Evolutionary conservation across 2,329 filamentous ascomycete genomes (phyloP).

Genomic region (Tolypocladium cylindrosporum): DNA sequence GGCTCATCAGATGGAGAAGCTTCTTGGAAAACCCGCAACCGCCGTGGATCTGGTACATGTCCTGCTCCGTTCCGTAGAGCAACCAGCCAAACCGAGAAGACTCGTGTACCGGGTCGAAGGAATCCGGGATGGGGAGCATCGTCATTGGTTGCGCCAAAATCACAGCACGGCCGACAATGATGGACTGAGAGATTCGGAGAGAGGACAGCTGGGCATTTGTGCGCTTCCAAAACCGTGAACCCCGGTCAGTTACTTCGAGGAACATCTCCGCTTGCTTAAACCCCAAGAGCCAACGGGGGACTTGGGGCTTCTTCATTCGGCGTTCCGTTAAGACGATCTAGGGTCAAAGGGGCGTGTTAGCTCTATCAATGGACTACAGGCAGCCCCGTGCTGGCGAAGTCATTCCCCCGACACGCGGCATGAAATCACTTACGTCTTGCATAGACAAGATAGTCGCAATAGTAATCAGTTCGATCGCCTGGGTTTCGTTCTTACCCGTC

Average conservation of each 20-base stretch:
- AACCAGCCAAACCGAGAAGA: constrained; percentile 26
- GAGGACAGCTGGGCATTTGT: constrained; percentile 22
- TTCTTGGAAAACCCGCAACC: constrained; percentile 31
- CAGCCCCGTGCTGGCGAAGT: neutral
- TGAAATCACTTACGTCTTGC: constrained; percentile 23
- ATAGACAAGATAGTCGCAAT: constrained; percentile 27
- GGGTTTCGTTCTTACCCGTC: constrained; percentile 9
- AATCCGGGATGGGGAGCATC: constrained; percentile 14
- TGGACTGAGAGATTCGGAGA: constrained; percentile 25
- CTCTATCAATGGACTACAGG: neutral
- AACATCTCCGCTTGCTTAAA: constrained; percentile 24
- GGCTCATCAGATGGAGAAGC: constrained; percentile 25
- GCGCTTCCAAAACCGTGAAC: constrained; percentile 23
- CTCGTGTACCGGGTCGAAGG: constrained; percentile 18
- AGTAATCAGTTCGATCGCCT: constrained; percentile 24
- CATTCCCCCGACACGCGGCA: neutral
- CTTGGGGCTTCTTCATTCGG: constrained; percentile 18
- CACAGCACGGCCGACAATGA: constrained; percentile 27
- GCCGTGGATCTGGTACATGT: constrained; percentile 28
- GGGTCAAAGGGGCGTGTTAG: neutral
- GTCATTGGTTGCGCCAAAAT: constrained; percentile 30
- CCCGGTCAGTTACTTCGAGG: constrained; percentile 24
- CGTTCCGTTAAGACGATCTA: constrained; percentile 27
- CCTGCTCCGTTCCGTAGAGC: constrained; percentile 22
- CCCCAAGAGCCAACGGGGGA: constrained; percentile 27